Evolutionary conservation across 768 basidiomycete species (phyloP).

Genomic region (Pleurotus eryngii): DNA sequence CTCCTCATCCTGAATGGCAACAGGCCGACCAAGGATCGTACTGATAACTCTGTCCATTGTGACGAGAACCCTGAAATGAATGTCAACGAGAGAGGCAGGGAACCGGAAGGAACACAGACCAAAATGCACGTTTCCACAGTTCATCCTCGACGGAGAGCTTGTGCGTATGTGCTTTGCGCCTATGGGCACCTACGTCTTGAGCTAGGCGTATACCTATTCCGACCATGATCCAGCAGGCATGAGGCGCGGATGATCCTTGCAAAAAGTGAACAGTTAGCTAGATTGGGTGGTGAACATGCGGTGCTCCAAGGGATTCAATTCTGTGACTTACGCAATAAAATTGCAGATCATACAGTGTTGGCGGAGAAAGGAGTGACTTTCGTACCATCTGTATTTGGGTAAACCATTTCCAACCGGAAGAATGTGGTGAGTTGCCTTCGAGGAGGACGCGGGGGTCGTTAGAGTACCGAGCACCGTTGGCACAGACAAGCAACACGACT

Average conservation of each 20-base stretch:
- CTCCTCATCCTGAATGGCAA: slow-evolving; percentile 76
- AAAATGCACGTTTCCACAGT: slow-evolving; percentile 71
- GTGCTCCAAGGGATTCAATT: not conserved
- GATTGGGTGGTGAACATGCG: not conserved
- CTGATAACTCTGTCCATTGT: slow-evolving; percentile 45
- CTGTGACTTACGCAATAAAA: slow-evolving; percentile 47
- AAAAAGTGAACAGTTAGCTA: slow-evolving; percentile 50
- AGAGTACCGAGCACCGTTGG: slow-evolving; percentile 31
- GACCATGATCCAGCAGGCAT: slow-evolving; percentile 59
- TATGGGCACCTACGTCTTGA: slow-evolving; percentile 75
- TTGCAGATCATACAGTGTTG: slow-evolving; percentile 73
- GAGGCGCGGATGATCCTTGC: slow-evolving; percentile 45
- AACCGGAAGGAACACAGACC: slow-evolving; percentile 27
- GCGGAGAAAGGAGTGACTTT: slow-evolving; percentile 52
- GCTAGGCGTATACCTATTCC: slow-evolving; percentile 69
- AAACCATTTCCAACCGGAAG: slow-evolving; percentile 65
- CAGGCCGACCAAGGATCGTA: slow-evolving; percentile 60
- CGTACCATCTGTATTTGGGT: slow-evolving; percentile 63
- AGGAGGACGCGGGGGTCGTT: slow-evolving; percentile 61
- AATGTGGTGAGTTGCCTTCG: slow-evolving; percentile 35
- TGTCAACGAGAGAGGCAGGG: not conserved
- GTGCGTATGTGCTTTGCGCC: slow-evolving; percentile 28
- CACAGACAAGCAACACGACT: slow-evolving; percentile 45
- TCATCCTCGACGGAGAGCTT: slow-evolving; percentile 57
- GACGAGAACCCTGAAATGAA: slow-evolving; percentile 41